Evolutionary conservation across 495 filamentous ascomycete species (phyloP).

Genomic region (Penicillium riverlandense): DNA sequence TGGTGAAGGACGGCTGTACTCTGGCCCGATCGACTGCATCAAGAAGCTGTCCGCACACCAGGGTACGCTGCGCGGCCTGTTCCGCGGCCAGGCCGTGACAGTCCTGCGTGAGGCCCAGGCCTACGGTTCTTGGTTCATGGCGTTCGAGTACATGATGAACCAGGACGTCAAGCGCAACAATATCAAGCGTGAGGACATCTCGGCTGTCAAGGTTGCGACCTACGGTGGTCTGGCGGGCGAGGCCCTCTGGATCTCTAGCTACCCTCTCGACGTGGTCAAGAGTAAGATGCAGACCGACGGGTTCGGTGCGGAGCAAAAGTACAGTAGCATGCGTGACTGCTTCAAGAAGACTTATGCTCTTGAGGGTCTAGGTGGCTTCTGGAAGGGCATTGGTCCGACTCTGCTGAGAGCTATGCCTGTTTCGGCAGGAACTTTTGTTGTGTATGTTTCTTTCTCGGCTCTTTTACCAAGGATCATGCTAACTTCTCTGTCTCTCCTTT

Average conservation of each 20-base stretch:
- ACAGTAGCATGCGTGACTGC: conserved; percentile 80
- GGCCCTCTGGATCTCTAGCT: conserved; percentile 84
- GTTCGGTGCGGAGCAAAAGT: conserved; percentile 63
- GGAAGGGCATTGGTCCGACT: conserved; percentile 94
- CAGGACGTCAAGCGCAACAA: conserved; percentile 69
- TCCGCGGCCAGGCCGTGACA: conserved; percentile 82
- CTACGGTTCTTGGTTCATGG: conserved; percentile 91
- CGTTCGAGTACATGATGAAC: conserved; percentile 96
- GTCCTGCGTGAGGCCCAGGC: conserved; percentile 84
- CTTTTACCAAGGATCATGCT: conserved; percentile 1
- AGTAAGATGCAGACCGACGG: conserved; percentile 99
- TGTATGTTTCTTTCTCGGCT: conserved; percentile 32
- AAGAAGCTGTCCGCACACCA: conserved; percentile 64
- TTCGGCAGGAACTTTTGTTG: conserved; percentile 91
- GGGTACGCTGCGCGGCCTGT: conserved; percentile 65
- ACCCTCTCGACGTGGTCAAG: conserved; percentile 96
- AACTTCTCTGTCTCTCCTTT: conserved; percentile 1
- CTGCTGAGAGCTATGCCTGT: conserved; percentile 95
- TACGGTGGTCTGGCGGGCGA: conserved; percentile 94
- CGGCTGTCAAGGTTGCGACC: conserved; percentile 75
- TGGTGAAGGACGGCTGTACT: conserved; percentile 68
- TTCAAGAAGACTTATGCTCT: conserved; percentile 72
- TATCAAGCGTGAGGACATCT: conserved; percentile 66
- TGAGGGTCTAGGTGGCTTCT: conserved; percentile 82
- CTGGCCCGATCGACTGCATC: conserved; percentile 83